Evolutionary conservation across 352 stramenopile species (phyloP), one percentile per base, ranked within the genome.

Genomic region (Globisporangium yorkense): DNA sequence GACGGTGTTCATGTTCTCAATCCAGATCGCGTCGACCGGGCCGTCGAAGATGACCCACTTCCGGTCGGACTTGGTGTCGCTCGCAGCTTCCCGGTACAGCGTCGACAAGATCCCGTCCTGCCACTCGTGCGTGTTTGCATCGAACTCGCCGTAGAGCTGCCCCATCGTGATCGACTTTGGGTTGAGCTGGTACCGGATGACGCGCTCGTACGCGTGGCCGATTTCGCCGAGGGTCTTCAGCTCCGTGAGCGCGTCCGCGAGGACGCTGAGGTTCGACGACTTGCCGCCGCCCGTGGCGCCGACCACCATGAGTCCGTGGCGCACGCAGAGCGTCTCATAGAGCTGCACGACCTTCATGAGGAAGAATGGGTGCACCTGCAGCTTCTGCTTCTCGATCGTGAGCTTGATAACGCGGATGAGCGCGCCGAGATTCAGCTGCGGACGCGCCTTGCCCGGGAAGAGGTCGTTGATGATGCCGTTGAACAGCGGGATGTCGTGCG

Each of bases 1-100:
- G 12, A 98, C 94, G 0, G 94, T 98, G 62, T 98, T 98, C 94
- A 98, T 98, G 70, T 98, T 98, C 69, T 98, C 94, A 68, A 98
- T 98, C 94, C 94, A 98, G 52, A 98, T 96, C 6, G 94, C 91
- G 61, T 98, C 94, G 2, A 98, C 95, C 3, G 94, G 94, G 0
- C 94, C 94, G 52, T 98, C 94, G 48, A 98, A 98, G 31, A 98
- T 86, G 13, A 98, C 80, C 94, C 94, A 98, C 71, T 98, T 97
- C 20, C 92, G 79, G 62, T 96, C 88, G 0, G 81, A 56, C 15
- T 77, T 94, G 15, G 86, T 85, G 47, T 96, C 81, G n/a, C 88
- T 96, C 24, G 89, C 87, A 24, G 88, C 94, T 62, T 89, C 76
- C 41, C 94, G 87, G 37, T 98, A 96, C 31, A 97, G 60, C 13